These are phyloP conservation scores for Kitagawia praeruptora DNA, from an alignment of 129 eudicot genomes.

Conservation along the genomic window DNA sequence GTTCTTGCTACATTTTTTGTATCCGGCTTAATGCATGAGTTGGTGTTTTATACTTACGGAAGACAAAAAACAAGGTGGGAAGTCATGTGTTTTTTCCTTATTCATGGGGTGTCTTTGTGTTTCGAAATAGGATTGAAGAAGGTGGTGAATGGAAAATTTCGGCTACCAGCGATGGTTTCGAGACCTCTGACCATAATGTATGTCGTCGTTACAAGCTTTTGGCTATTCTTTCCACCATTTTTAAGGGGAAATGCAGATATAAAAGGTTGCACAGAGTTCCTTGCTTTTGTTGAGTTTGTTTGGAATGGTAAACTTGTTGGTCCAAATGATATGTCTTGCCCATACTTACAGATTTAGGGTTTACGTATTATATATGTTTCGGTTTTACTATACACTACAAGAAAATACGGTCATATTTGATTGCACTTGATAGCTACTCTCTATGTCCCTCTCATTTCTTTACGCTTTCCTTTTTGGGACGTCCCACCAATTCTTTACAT, in stretches of 20 bases:
- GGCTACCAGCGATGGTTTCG: constrained; percentile 27
- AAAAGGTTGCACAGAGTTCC: constrained; percentile 31
- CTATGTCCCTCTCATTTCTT: too few species aligned
- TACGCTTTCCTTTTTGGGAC: too few species aligned
- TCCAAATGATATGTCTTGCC: constrained; percentile 8
- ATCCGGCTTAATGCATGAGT: constrained; percentile 70
- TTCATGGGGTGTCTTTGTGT: constrained; percentile 45
- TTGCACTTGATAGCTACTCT: too few species aligned
- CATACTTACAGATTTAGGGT: neutral
- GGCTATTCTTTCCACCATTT: constrained; percentile 59
- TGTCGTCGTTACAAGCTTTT: constrained; percentile 34
- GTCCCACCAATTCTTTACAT: too few species aligned
- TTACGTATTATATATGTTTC: too few species aligned
- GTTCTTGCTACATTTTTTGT: constrained; percentile 43
- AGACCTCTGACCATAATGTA: constrained; percentile 25
- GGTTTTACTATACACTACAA: too few species aligned
- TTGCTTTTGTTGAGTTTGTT: constrained; percentile 39
- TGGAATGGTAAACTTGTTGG: constrained; percentile 24
- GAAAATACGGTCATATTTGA: too few species aligned
- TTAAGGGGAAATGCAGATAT: constrained; percentile 24
- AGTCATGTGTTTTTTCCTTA: constrained; percentile 43
- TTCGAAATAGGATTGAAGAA: constrained; percentile 44
- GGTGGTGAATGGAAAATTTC: constrained; percentile 12
- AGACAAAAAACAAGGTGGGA: constrained; percentile 16
- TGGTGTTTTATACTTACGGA: constrained; percentile 37